Evolutionary conservation across 768 basidiomycete genomes (phyloP).

Genomic region (Auriscalpium vulgare): DNA sequence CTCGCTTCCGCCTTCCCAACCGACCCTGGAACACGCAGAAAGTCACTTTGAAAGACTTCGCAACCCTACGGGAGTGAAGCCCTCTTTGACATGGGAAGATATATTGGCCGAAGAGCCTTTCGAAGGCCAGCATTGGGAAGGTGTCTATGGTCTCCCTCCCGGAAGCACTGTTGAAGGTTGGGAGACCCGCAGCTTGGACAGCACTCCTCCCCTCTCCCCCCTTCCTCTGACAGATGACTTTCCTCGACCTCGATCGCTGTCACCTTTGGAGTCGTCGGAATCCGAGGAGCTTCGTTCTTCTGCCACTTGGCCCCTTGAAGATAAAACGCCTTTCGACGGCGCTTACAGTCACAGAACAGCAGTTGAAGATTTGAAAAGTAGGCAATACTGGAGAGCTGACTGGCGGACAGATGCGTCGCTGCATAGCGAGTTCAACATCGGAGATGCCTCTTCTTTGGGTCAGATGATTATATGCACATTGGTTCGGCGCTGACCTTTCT

Average conservation of each 20-base stretch:
- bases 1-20: slow-evolving; percentile 41
- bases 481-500: too few species aligned
- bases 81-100: slow-evolving; percentile 62
- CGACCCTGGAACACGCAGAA: slow-evolving; percentile 48
- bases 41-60: slow-evolving; percentile 38
- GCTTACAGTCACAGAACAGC: slow-evolving; percentile 38
- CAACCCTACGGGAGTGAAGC: slow-evolving; percentile 33
- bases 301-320: not conserved
- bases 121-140: slow-evolving; percentile 82
- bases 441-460: slow-evolving; percentile 72
- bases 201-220: slow-evolving; percentile 62
- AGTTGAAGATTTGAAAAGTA: slow-evolving; percentile 52
- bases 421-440: slow-evolving; percentile 46
- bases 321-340: not conserved
- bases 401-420: slow-evolving; percentile 46
- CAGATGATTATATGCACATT: slow-evolving; percentile 2
- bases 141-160: slow-evolving; percentile 49
- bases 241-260: slow-evolving; percentile 12
- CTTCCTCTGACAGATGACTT: slow-evolving; percentile 23
- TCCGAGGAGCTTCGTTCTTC: not conserved
- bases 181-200: slow-evolving; percentile 44
- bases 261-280: slow-evolving; percentile 13
- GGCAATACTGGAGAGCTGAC: slow-evolving; percentile 69
- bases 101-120: slow-evolving; percentile 79
- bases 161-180: slow-evolving; percentile 37